Base-by-base conservation (phyloP, 176 grass and related monocot species). In the Oryza meridionalis region DNA sequence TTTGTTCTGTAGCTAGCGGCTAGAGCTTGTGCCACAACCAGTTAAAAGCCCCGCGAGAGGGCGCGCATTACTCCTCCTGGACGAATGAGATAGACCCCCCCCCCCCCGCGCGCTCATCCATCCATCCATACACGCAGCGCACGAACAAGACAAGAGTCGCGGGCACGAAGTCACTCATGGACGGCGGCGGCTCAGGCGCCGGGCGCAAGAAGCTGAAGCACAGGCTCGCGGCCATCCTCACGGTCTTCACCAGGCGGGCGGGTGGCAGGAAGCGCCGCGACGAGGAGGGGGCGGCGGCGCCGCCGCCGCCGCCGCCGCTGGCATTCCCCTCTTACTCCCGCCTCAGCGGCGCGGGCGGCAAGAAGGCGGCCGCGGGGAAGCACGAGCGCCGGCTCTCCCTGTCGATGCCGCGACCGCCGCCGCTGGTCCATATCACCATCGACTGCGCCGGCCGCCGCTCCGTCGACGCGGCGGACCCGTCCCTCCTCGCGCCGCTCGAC, bases 371-470 rank as follows among this genome's bases (percentile, higher is more conserved):
- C 14, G 53, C 64, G 3, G 67, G 46, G 3, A 14, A 89, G 75
- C 66, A 59, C 50, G 90, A 89, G 26, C 88, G 81, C 25, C 78
- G 82, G 59, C 69, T 79, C n/a, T 94, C 92, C 33, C 22, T 94
- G 31, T 85, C 85, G 50, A 79, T 62, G 31, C 70, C 70, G 63
- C 83, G 83, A 45, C 12, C 84, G 9, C 73, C 74, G 40, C 90
- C 92, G 38, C 17, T 87, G 72, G 65, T 92, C 82, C 88, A 86
- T 51, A 88, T 89, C 66, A 82, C 80, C 78, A 87, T 92, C 76
- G 90, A 92, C 83, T 92, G 90, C 84, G 85, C 87, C 6, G 90
- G 91, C 32, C 92, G 90, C 69, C 85, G 85, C 32, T 97, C 91
- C 59, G 79, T 92, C 59, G 84, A 97, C 65, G 90, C 83, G 4